Base-by-base conservation (phyloP, 768 basidiomycete species). In the Russula ochroleuca region DNA sequence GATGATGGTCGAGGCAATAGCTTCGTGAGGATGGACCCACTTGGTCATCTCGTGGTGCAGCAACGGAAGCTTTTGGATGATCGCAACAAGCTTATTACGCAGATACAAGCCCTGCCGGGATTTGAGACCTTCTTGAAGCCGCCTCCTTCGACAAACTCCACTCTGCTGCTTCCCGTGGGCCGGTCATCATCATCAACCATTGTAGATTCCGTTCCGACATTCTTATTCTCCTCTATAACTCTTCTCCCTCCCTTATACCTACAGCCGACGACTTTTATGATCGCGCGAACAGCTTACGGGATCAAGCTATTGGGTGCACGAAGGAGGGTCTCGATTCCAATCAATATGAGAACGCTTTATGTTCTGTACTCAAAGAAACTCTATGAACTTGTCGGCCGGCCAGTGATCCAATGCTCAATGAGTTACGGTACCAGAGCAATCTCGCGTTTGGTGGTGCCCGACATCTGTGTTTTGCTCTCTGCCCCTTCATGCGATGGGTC, bases 231-330 rank as follows among this genome's bases (percentile, higher is more conserved):
- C 53, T n/a, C 37, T 7, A 43, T 47, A 31, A 64, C 40, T 15
- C 35, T 21, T 33, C 41, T 23, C 15, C 58, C 2, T 51, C 38
- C 2, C 19, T 41, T 25, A 51, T 85, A 74, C 81, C 83, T 1
- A 84, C 83, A 33, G 81, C 85, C 73, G 76, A 85, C 38, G 38
- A 17, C 17, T 55, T 55, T 14, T 40, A 25, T 40, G 37, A 10
- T 13, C 53, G 23, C 14, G 75, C 82, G 79, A 28, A 80, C 73
- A 19, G 73, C 81, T 70, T 84, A 7, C 37, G 17, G 13, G 25
- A 51, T 41, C 11, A 21, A n/a, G 5, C 13, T 59, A 28, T n/a
- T 59, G 19, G 19, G 13, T 13, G 28, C 38, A 37, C n/a, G 17
- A 31, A 41, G 1, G 25, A 13, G 10, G 58, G 49, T 8, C 49